Conservation (phyloP, 495 filamentous ascomycete species). For the Thermochaetoides thermophila region DNA sequence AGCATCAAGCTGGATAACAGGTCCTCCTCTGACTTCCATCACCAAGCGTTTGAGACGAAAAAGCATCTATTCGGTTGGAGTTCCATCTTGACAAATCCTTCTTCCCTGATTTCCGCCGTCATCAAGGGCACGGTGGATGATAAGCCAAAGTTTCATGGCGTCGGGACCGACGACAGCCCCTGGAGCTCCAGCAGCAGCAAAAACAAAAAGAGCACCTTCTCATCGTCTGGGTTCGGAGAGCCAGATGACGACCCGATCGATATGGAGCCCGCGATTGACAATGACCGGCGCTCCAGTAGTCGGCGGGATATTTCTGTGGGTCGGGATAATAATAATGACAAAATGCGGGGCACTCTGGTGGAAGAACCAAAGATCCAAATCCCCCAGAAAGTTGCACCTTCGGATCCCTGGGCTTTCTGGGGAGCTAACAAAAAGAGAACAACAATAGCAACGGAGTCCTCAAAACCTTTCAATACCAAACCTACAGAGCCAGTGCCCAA, state of each 20-base stretch:
- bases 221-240: constrained; percentile 5
- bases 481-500: constrained; percentile 11
- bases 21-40: constrained; percentile 24
- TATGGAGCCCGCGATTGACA: no score
- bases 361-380: no score
- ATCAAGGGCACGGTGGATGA: constrained; percentile 4
- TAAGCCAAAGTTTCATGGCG: constrained; percentile 13
- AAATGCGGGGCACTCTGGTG: no score
- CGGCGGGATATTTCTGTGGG: no score
- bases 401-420: constrained; percentile 8
- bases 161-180: constrained; percentile 19
- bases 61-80: constrained; percentile 13
- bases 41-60: constrained; percentile 17
- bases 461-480: constrained; percentile 7
- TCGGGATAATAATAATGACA: no score
- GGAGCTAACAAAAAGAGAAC: constrained; percentile 17
- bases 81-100: no score
- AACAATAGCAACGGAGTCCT: constrained; percentile 7
- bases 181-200: constrained; percentile 28
- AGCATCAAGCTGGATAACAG: constrained; percentile 36
- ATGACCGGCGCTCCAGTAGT: no score
- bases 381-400: no score
- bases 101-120: no score
- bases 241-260: constrained; percentile 9
- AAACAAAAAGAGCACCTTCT: constrained; percentile 32